Base-by-base conservation (phyloP, 352 stramenopile species). In the Poterioochromonas sp. region DNA sequence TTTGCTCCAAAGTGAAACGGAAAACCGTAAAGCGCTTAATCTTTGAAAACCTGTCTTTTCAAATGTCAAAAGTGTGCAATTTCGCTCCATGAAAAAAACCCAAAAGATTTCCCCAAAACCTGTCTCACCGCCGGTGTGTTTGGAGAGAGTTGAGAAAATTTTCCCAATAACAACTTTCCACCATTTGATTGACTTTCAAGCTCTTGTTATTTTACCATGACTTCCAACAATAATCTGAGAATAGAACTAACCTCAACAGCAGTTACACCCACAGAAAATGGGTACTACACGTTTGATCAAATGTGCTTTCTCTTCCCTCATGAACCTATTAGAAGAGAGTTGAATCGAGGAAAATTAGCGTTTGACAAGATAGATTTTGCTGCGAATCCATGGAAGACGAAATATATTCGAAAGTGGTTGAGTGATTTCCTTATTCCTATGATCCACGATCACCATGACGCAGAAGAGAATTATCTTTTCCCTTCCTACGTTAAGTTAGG, bases 241-340 rank as follows among this genome's bases (percentile, higher is more conserved):
- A 68, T 68, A 29, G 8, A 68, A 39, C 58, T 68, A 5, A 68
- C 58, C 26, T 68, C 58, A 8, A 40, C 58, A 18, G 58, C 58
- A 29, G 58, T 68, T 35, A 32, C 58, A 68, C 26, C 34, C 12
- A 37, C 26, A 32, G 58, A 12, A 39, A 18, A 32, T 39, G 58
- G 58, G 26, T 15, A 40, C 8, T 68, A 68, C 26, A 29, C 58
- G 12, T 68, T 37, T 68, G 58, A 68, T 26, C 8, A 32, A 18
- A 26, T 40, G 8, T 29, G 58, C 58, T 68, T 68, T 35, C 58
- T 68, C 12, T 68, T 68, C 34, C 58, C 58, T 68, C 58, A 68
- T 35, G 58, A 68, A 68, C 58, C 58, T 68, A 29, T 68, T 5
- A 5, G 58, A 29, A 5, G 58, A 15, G 58, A 68, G 58, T 18